Conservation (phyloP, 2,329 filamentous ascomycete species). For the Pseudomassariella vexata region DNA sequence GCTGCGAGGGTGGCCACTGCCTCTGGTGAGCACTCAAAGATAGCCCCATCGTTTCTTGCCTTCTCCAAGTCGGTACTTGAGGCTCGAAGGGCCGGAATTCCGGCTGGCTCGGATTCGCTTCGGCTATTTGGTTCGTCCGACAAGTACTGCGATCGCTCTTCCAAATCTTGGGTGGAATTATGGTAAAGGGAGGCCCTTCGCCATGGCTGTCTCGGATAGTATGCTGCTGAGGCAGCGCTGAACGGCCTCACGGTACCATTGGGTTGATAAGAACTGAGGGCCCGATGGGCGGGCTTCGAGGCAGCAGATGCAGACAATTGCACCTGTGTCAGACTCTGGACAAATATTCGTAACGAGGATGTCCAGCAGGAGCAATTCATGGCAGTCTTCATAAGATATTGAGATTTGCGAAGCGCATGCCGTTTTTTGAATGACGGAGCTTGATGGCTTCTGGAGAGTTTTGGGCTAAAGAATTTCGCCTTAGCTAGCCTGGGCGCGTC, state of each 20-base stretch:
- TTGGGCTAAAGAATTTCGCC: background rate
- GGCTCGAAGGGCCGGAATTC: constrained; percentile 4
- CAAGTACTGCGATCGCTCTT: constrained; percentile 2
- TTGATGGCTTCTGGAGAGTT: background rate
- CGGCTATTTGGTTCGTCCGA: too few species aligned
- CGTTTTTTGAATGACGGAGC: too few species aligned
- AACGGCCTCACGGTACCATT: constrained; percentile 12
- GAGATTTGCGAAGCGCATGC: too few species aligned
- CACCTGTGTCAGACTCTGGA: constrained; percentile 33
- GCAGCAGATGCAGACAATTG: constrained; percentile 14
- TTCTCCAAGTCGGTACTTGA: constrained; percentile 11
- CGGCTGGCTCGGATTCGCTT: too few species aligned
- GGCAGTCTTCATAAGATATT: constrained; percentile 8
- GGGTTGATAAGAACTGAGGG: constrained; percentile 8
- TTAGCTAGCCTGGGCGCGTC: constrained; percentile 1
- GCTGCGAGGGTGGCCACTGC: constrained; percentile 25
- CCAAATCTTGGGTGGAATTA: too few species aligned
- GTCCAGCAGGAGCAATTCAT: constrained; percentile 46
- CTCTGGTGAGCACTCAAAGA: constrained; percentile 28
- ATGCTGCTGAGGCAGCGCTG: constrained; percentile 13
- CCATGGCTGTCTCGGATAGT: constrained; percentile 9
- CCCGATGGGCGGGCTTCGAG: constrained; percentile 5
- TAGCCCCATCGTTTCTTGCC: constrained; percentile 16
- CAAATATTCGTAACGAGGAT: constrained; percentile 39
- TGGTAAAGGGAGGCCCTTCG: too few species aligned